Evolutionary conservation across 2,329 filamentous ascomycete genomes (phyloP).

Genomic region (Fragosphaeria purpurea): DNA sequence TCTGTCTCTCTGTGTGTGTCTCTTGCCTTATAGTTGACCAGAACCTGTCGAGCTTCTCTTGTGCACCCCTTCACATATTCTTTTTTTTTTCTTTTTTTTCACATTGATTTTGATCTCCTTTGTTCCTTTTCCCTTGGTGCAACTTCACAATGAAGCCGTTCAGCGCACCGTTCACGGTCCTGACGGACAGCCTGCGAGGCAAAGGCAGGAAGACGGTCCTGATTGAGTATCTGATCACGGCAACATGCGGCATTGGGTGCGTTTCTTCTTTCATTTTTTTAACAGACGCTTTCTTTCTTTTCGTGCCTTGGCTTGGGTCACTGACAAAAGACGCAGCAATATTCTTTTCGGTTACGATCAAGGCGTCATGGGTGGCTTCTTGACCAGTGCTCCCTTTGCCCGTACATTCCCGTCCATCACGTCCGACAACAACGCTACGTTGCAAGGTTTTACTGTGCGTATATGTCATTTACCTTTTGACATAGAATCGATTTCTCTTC

Average conservation of each 20-base stretch:
- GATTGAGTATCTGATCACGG: slow-evolving; percentile 2
- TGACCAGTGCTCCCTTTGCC: slow-evolving; percentile 36
- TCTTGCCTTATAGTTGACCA: too few species aligned
- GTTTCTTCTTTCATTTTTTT: background rate
- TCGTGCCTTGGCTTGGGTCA: background rate
- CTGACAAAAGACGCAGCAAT: background rate
- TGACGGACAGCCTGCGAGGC: slow-evolving; percentile 1
- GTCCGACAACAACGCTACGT: slow-evolving; percentile 12
- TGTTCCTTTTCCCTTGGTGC: too few species aligned
- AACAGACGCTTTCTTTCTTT: background rate
- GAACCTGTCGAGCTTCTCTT: too few species aligned
- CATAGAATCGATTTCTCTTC: too few species aligned
- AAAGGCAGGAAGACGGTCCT: background rate
- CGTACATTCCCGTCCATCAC: slow-evolving; percentile 24
- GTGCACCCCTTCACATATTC: too few species aligned
- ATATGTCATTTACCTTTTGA: background rate
- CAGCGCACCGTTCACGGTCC: background rate
- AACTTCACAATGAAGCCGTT: slow-evolving; percentile 1
- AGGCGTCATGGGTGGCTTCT: slow-evolving; percentile 40
- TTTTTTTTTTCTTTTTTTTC: too few species aligned
- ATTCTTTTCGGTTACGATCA: slow-evolving; percentile 14
- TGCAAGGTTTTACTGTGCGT: too few species aligned
- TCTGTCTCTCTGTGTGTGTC: too few species aligned
- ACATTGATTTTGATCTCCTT: too few species aligned
- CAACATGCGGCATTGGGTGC: slow-evolving; percentile 1